A percentile compares a stretch with the other conserved stretches of the same genome.
phyloP scores from a whole-genome alignment of 2,329 filamentous ascomycete species.

The Paramyrothecium roridum region DNA sequence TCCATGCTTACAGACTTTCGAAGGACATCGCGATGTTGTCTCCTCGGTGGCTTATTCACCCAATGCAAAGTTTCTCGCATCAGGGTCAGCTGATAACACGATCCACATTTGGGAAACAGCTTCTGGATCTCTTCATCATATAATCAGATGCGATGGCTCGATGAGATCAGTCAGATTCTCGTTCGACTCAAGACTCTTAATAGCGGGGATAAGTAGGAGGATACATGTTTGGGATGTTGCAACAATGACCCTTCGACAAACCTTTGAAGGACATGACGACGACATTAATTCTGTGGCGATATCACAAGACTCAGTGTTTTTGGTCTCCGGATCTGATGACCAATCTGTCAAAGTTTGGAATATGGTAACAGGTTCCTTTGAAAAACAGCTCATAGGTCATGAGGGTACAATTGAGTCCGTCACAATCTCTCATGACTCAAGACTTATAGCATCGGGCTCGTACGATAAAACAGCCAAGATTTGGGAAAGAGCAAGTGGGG shows the following conservation, averaged over 20 bases:
- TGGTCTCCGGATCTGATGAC: conserved; percentile 3
- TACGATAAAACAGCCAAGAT: conserved; percentile 1
- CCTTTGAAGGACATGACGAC: conserved; percentile 2
- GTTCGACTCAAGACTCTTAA: conserved; percentile 1
- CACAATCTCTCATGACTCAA: conserved; percentile 3
- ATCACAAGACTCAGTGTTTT: conserved; percentile 3
- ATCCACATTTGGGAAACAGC: conserved; percentile 3
- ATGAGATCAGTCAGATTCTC: no score
- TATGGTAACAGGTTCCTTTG: neutral
- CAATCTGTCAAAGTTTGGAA: conserved; percentile 3
- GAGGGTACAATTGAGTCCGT: neutral
- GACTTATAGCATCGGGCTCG: conserved; percentile 2
- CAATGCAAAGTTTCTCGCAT: neutral
- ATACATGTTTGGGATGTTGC: neutral
- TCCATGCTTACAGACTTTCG: conserved; percentile 10
- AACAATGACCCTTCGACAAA: neutral
- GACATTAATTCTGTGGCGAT: conserved; percentile 1
- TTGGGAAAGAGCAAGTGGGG: conserved; percentile 1
- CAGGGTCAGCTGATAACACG: conserved; percentile 3
- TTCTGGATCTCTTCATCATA: neutral
- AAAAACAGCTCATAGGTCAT: neutral
- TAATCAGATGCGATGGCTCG: conserved; percentile 2
- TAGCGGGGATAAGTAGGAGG: neutral
- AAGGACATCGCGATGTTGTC: neutral
- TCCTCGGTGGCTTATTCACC: neutral